Conservation (phyloP, 768 basidiomycete genomes). For the Boletus eberwhitei region DNA sequence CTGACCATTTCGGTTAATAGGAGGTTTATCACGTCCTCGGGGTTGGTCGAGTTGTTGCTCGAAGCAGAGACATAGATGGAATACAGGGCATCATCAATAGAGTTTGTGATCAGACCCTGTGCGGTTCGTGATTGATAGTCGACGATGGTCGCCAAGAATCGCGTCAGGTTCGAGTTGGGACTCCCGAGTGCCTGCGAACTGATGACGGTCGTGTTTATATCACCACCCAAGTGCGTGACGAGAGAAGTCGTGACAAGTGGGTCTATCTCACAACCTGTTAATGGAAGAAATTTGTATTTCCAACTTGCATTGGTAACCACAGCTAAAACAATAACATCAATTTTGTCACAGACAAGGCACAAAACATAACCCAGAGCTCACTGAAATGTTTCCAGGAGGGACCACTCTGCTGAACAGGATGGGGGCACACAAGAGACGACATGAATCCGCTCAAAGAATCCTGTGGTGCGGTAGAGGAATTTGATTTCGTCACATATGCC, state of each 20-base stretch:
- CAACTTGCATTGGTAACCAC: constrained; percentile 1
- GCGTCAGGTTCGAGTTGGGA: constrained; percentile 4
- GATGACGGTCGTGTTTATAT: constrained; percentile 1
- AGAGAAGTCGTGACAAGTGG: constrained; percentile 8
- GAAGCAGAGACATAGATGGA: constrained; percentile 4
- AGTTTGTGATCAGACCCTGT: constrained; percentile 13
- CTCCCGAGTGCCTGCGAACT: not conserved
- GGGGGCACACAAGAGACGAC: no score
- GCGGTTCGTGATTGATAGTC: constrained; percentile 5
- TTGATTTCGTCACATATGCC: no score
- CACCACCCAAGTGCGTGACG: constrained; percentile 6
- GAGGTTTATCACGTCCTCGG: not conserved
- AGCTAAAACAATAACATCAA: not conserved
- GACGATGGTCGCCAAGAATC: constrained; percentile 9
- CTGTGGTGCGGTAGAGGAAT: no score
- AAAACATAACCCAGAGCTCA: no score
- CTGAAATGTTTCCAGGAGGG: no score
- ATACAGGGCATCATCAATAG: constrained; percentile 18
- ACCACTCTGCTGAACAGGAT: no score
- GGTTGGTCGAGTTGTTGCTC: not conserved
- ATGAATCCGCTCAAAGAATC: no score
- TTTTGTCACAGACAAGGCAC: no score
- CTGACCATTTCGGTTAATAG: constrained; percentile 7
- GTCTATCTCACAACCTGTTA: constrained; percentile 5
- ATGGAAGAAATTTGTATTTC: constrained; percentile 15